phyloP scores from a whole-genome alignment of 371 early-diverging fungal genomes.

The Mortierella sp. region DNA sequence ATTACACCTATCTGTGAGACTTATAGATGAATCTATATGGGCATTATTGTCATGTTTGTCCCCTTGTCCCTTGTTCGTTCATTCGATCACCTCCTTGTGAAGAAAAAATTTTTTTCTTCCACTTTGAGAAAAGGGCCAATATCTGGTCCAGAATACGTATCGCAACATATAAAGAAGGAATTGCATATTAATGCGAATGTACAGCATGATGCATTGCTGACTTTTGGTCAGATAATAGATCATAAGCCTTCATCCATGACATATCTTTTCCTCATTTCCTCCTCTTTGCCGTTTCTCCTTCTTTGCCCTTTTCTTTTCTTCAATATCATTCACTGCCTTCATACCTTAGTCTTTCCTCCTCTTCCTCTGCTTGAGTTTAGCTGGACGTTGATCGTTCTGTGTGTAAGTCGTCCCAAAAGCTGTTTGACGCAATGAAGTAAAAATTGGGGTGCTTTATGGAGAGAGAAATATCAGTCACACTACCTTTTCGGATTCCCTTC shows the following conservation, averaged over 20 bases:
- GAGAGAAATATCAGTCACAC: background rate
- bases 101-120: background rate
- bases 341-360: background rate
- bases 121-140: background rate
- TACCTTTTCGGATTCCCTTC: background rate
- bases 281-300: background rate
- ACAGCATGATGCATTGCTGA: background rate
- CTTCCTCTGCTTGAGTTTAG: background rate
- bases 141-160: background rate
- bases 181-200: background rate
- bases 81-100: background rate
- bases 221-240: background rate
- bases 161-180: conserved; percentile 2
- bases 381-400: background rate
- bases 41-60: conserved; percentile 4
- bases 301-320: background rate
- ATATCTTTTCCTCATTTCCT: no score
- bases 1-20: background rate
- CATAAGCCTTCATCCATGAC: background rate
- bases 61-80: background rate
- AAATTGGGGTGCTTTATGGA: background rate
- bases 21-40: background rate
- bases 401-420: background rate
- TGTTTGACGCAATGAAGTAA: background rate
- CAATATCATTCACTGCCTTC: background rate